Percentiles rank a stretch among this genome's conserved stretches.
Evolutionary conservation across 257 asterid genomes (phyloP).

Genomic region (Mitragyna speciosa): DNA sequence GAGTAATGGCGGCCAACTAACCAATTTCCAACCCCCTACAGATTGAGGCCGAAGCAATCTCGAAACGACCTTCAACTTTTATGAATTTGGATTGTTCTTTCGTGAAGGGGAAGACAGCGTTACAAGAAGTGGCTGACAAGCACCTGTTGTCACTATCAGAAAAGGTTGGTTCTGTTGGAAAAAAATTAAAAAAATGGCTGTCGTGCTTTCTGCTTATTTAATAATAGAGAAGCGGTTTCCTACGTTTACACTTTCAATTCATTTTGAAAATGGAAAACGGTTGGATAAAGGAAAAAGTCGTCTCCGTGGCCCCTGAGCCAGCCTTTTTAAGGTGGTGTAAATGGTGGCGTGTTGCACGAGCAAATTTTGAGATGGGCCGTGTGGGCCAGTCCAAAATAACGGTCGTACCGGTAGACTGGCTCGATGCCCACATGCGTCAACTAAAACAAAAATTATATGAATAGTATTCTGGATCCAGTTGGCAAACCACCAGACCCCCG

Average conservation of each 20-base stretch:
- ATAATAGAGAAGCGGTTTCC: neutral
- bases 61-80: neutral
- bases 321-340: neutral
- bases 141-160: neutral
- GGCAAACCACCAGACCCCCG: neutral
- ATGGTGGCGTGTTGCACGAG: neutral
- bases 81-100: neutral
- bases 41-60: neutral
- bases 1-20: neutral
- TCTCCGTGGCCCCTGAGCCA: neutral
- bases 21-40: neutral
- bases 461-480: neutral
- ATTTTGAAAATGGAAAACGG: neutral
- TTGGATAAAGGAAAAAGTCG: neutral
- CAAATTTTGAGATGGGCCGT: neutral
- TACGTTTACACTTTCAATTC: neutral
- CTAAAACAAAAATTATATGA: neutral
- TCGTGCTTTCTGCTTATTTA: conserved; percentile 8
- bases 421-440: neutral
- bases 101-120: neutral
- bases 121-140: conserved; percentile 11
- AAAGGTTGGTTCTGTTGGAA: neutral
- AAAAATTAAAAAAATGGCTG: neutral
- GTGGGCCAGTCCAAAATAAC: neutral
- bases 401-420: neutral